Evolutionary conservation across 257 asterid genomes (phyloP), one percentile per base, ranked within the genome.

Genomic region (Solanum verrucosum): DNA sequence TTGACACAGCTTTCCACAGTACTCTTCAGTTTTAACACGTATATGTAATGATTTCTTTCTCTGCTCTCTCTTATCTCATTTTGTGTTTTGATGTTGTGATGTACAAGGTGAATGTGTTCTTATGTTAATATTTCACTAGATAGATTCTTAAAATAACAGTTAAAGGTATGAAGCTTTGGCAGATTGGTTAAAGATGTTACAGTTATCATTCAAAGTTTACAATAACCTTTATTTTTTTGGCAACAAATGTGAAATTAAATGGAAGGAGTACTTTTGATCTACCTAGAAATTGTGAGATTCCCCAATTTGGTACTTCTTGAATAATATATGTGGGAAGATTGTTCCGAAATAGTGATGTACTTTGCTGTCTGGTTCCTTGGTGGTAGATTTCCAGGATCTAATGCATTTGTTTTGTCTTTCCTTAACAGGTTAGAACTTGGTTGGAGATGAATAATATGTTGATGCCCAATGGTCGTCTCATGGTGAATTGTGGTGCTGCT

Each of bases 401-500:
- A 59, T 31, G 83, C 18, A 84, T 63, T 9, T 90, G 86, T 31
- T 83, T 87, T 18, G 81, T 37, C 73, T 67, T 87, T 71, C 86
- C 77, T 77, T 16, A 59, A 44, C 88, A 93, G 98, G 93, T 94
- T 86, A 90, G 91, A 59, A 93, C 96, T 74, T 95, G 98, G 98
- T 89, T 92, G 91, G 90, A 92, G 71, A 91, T 95, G 40, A 70
- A 85, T 25, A 85, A 88, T 29, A 91, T 87, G 89, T 87, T 95
- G 94, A 92, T 92, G 97, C 95, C 95, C 82, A 92, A 89, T 21
- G 98, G 98, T 52, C 98, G 98, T 9, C 59, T 95, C 89, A 95
- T 95, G 98, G 95, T 95, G 89, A 95, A 95, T 84, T 95, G 98
- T 88, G 98, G 95, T 56, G 95, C 94, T 73, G 92, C 93, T 82